Conservation (phyloP, 768 basidiomycete species). For the Tulasnella sp. region DNA sequence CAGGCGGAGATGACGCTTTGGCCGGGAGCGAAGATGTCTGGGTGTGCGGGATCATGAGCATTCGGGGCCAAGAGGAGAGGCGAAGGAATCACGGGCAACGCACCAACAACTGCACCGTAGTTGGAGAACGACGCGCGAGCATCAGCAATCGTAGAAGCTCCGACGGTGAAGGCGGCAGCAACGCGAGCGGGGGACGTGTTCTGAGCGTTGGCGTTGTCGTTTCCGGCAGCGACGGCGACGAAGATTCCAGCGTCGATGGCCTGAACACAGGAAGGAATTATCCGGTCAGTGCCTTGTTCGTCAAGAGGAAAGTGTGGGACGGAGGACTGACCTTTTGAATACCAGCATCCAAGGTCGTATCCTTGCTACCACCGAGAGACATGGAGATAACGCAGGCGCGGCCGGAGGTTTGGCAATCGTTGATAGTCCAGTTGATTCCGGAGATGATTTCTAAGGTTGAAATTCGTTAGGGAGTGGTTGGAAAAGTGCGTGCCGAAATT, state of each 20-base stretch:
- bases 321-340: conserved; percentile 21
- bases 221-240: conserved; percentile 30
- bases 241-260: conserved; percentile 28
- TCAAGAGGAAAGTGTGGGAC: not conserved
- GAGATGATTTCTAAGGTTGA: conserved; percentile 21
- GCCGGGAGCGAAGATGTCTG: conserved; percentile 23
- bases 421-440: conserved; percentile 28
- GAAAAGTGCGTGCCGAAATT: not conserved
- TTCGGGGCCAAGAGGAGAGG: not conserved
- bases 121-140: conserved; percentile 81
- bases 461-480: not conserved
- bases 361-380: conserved; percentile 24
- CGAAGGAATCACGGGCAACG: not conserved
- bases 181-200: conserved; percentile 28
- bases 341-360: conserved; percentile 26
- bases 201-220: conserved; percentile 27
- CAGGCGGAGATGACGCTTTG: conserved; percentile 20
- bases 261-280: not conserved
- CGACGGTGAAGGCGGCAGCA: conserved; percentile 29
- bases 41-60: not conserved
- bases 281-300: not conserved
- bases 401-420: conserved; percentile 29
- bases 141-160: conserved; percentile 55
- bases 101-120: conserved; percentile 27
- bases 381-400: conserved; percentile 26